Percentiles rank a stretch among this genome's conserved stretches.
These are phyloP conservation scores for Barnettozyma sp. DNA, from an alignment of 805 yeast genomes.

Conservation along the genomic window DNA sequence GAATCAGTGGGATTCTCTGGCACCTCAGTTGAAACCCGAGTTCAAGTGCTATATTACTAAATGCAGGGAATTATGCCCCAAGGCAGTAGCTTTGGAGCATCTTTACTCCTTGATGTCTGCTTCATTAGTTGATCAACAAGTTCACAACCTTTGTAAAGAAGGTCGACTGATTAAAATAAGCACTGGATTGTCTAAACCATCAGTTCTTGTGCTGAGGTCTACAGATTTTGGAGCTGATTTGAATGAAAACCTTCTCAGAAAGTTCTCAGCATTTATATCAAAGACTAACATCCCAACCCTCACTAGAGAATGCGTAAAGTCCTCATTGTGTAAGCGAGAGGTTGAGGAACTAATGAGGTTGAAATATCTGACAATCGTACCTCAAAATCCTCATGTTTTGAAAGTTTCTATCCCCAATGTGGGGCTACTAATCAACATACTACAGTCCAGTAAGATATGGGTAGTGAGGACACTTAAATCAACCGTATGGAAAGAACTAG, in stretches of 20 bases:
- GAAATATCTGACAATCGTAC: slow-evolving; percentile 40
- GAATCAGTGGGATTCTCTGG: slow-evolving; percentile 16
- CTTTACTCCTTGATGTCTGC: slow-evolving; percentile 43
- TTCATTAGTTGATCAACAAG: slow-evolving; percentile 43
- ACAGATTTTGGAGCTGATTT: slow-evolving; percentile 15
- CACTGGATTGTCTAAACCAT: slow-evolving; percentile 28
- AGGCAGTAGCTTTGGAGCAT: slow-evolving; percentile 26
- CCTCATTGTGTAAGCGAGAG: too few relatives aligned
- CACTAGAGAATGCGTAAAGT: too few relatives aligned
- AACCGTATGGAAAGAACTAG: slow-evolving; percentile 35
- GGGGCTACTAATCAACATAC: slow-evolving; percentile 40
- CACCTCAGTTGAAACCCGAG: slow-evolving; percentile 12
- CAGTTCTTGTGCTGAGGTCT: slow-evolving; percentile 30
- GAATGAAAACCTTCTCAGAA: neutral
- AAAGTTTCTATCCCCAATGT: slow-evolving; percentile 42
- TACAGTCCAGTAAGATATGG: slow-evolving; percentile 39
- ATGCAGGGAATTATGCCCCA: slow-evolving; percentile 13
- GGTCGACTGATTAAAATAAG: slow-evolving; percentile 30
- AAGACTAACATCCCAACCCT: neutral
- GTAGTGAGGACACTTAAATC: slow-evolving; percentile 34
- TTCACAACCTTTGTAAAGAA: slow-evolving; percentile 32
- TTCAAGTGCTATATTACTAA: slow-evolving; percentile 16
- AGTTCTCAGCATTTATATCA: slow-evolving; percentile 4
- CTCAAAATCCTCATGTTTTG: slow-evolving; percentile 33
- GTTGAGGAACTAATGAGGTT: slow-evolving; percentile 30